Conservation (phyloP, 257 asterid species). For the Nicotiana benthamiana region DNA sequence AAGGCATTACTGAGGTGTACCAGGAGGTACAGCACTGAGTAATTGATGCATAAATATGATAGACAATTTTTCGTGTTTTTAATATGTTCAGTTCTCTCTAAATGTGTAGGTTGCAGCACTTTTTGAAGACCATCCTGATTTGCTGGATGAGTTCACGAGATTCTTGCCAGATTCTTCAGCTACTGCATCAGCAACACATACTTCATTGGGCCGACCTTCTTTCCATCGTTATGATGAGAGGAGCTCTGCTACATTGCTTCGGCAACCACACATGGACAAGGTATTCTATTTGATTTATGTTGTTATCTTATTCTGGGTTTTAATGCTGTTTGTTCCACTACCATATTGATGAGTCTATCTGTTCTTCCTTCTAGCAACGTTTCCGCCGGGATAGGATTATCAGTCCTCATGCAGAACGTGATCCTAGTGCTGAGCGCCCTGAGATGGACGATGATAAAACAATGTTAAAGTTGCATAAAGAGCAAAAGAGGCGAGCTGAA, state of each 20-base stretch:
- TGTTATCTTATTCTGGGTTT: neutral
- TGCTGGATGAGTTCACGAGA: constrained; percentile 65
- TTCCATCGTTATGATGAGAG: constrained; percentile 47
- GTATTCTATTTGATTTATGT: constrained; percentile 17
- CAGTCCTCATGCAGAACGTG: constrained; percentile 47
- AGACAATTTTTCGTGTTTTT: neutral
- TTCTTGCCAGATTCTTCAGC: constrained; percentile 65
- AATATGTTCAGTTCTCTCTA: neutral
- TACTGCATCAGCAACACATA: constrained; percentile 38
- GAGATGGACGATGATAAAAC: constrained; percentile 60
- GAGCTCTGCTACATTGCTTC: constrained; percentile 42
- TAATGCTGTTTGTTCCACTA: neutral
- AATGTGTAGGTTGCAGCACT: constrained; percentile 46
- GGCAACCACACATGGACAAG: constrained; percentile 51
- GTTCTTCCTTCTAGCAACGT: constrained; percentile 36
- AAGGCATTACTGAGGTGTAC: constrained; percentile 58
- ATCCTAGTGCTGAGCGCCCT: constrained; percentile 54
- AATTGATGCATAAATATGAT: neutral
- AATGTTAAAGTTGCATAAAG: constrained; percentile 46
- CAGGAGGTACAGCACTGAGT: constrained; percentile 35
- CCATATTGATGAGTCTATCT: constrained; percentile 5
- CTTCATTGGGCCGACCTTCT: constrained; percentile 42
- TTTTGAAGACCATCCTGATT: constrained; percentile 59
- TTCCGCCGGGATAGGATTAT: constrained; percentile 41
- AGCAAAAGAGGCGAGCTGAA: constrained; percentile 55